Evolutionary conservation across 306 rosid species (phyloP).

Genomic region (Malus asiatica): DNA sequence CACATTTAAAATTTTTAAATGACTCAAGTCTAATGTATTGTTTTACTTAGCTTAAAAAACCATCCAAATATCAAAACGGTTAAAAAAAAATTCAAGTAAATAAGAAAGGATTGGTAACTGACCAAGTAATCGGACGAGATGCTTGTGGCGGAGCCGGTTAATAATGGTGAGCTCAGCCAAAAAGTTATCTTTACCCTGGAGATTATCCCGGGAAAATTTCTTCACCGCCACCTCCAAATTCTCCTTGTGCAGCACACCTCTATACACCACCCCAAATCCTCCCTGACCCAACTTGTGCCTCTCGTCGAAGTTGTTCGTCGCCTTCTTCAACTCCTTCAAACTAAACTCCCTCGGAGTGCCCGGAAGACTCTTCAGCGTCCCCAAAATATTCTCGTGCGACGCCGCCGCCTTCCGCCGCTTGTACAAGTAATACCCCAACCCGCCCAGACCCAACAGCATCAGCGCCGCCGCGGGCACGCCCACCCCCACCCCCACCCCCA

Average conservation of each 20-base stretch:
- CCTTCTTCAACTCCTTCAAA: conserved; percentile 56
- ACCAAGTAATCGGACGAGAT: conserved; percentile 60
- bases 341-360: conserved; percentile 63
- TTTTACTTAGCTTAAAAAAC: no score
- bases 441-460: conserved; percentile 7
- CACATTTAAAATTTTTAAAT: no score
- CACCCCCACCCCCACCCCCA: conserved; percentile 46
- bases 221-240: conserved; percentile 59
- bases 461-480: conserved; percentile 28
- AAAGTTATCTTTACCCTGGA: conserved; percentile 64
- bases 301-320: conserved; percentile 54
- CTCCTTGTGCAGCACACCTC: conserved; percentile 39
- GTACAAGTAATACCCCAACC: conserved; percentile 6
- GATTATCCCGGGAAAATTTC: conserved; percentile 54
- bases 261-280: conserved; percentile 65
- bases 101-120: background rate
- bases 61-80: no score
- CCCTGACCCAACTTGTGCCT: conserved; percentile 59
- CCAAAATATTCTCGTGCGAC: conserved; percentile 34
- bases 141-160: conserved; percentile 76
- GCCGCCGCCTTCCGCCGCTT: conserved; percentile 18
- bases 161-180: conserved; percentile 68
- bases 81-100: no score
- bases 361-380: conserved; percentile 55
- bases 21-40: no score